Conservation (phyloP, 257 asterid species). For the Thymus quinquecostatus region DNA sequence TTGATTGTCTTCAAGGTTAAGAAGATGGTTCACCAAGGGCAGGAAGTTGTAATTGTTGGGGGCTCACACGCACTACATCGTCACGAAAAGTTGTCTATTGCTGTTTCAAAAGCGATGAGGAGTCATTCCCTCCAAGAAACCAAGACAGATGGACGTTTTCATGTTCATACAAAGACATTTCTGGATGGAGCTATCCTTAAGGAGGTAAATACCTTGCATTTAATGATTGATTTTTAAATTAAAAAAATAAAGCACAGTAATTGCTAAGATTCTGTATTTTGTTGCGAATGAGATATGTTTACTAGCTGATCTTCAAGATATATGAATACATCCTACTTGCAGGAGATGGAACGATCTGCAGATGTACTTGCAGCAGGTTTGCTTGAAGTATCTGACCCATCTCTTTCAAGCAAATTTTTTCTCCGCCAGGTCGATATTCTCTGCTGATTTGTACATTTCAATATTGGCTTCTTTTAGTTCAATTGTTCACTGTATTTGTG, state of each 20-base stretch:
- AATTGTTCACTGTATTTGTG: conserved; percentile 18
- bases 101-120: conserved; percentile 98
- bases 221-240: conserved; percentile 22
- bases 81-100: conserved; percentile 94
- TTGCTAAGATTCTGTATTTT: background rate
- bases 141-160: conserved; percentile 98
- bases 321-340: conserved; percentile 33
- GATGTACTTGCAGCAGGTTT: conserved; percentile 99
- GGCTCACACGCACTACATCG: conserved; percentile 91
- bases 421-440: conserved; percentile 79
- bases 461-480: conserved; percentile 11
- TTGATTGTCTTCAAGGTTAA: conserved; percentile 62
- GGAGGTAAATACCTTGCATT: conserved; percentile 57
- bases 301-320: conserved; percentile 26
- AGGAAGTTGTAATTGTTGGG: conserved; percentile 89
- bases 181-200: conserved; percentile 97
- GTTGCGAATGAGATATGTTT: background rate
- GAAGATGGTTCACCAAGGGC: conserved; percentile 86
- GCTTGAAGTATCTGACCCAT: conserved; percentile 92
- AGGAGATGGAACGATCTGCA: conserved; percentile 99
- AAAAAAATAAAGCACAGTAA: conserved; percentile 18
- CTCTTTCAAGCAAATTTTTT: conserved; percentile 79
- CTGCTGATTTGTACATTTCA: conserved; percentile 25
- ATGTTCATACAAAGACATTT: conserved; percentile 91
- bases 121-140: conserved; percentile 98